Percentiles rank a stretch among this genome's conserved stretches.
Conservation (phyloP, 2,329 filamentous ascomycete species). For the Cordyceps tenuipes region DNA sequence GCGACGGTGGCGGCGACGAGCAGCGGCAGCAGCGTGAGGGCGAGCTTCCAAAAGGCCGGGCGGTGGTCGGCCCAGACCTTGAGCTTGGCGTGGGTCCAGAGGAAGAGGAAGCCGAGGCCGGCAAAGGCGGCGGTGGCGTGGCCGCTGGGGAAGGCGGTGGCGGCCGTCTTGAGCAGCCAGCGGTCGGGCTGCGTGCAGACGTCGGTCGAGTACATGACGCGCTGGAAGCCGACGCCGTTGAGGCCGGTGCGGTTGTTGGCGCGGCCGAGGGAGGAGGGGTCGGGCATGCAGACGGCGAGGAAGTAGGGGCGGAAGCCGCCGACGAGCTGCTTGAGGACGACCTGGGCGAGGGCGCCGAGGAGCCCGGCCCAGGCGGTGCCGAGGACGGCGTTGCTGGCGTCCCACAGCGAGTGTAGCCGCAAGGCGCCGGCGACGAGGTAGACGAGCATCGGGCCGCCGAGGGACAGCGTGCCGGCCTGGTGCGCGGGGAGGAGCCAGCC, state of each 20-base stretch:
- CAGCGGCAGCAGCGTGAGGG: slow-evolving; percentile 48
- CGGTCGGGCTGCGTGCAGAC: slow-evolving; percentile 50
- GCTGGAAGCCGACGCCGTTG: slow-evolving; percentile 41
- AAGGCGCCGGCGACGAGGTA: slow-evolving; percentile 44
- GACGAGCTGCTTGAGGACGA: slow-evolving; percentile 58
- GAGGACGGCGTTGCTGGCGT: slow-evolving; percentile 53
- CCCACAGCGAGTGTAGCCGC: slow-evolving; percentile 49
- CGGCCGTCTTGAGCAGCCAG: slow-evolving; percentile 48
- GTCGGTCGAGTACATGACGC: slow-evolving; percentile 55
- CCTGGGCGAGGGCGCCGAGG: slow-evolving; percentile 54
- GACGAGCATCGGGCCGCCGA: slow-evolving; percentile 47
- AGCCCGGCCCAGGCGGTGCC: slow-evolving; percentile 54
- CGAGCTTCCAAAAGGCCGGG: slow-evolving; percentile 58
- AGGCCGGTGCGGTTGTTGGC: slow-evolving; percentile 31
- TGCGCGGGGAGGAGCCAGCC: slow-evolving; percentile 54
- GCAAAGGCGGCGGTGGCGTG: slow-evolving; percentile 59
- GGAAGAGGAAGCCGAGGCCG: slow-evolving; percentile 53
- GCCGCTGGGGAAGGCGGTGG: slow-evolving; percentile 61
- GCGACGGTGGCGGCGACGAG: slow-evolving; percentile 52
- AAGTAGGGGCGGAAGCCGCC: slow-evolving; percentile 58
- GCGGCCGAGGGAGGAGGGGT: slow-evolving; percentile 34
- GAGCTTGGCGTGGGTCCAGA: slow-evolving; percentile 65
- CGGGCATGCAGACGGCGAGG: slow-evolving; percentile 54
- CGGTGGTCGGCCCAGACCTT: slow-evolving; percentile 62
- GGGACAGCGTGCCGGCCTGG: slow-evolving; percentile 47